Evolutionary conservation across 176 grass and related monocot species (phyloP), one percentile per base, ranked within the genome.

Genomic region (Miscanthus lutarioriparius): DNA sequence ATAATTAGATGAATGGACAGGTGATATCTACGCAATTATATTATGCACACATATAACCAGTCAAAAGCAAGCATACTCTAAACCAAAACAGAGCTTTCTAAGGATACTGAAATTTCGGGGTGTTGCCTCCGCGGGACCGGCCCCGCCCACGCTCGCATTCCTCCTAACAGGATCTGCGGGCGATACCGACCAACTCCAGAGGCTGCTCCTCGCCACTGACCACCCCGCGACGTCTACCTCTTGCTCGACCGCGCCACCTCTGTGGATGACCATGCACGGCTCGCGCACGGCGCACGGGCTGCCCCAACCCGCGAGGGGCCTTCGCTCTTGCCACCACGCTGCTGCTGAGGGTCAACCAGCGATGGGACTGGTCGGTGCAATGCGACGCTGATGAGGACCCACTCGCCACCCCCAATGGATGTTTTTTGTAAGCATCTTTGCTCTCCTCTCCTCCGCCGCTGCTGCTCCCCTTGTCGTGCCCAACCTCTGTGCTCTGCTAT

Each of bases 171-270:
- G 93, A 23, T 92, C 91, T 1, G 77, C 82, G 35, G 91, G 89
- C 67, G 96, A 98, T 75, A 78, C 75, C 6, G 80, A 88, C 73
- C 89, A 93, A 73, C 88, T 98, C 83, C 75, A 92, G 65, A 89
- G 93, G 76, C 87, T 98, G 53, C 87, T 95, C 33, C 85, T 85
- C 54, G 89, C 96, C n/a, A 80, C 84, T 37, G 92, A 95, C 83
- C 96, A 98, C 28, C 96, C 96, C 83, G 82, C 79, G 95, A 95
- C 69, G 37, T 89, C 83, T 98, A 98, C 71, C 87, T 95, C 87
- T 93, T 93, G 30, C 92, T 98, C 80, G 91, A 98, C 72, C 63
- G 89, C 62, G 85, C 93, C 27, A 91, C 96, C 12, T 61, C 96
- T 20, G 81, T 28, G 27, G 70, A 43, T 9, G 87, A 95, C 56